These are phyloP conservation scores for Parsonsia alboflavescens DNA, from an alignment of 257 asterid species.

Conservation along the genomic window DNA sequence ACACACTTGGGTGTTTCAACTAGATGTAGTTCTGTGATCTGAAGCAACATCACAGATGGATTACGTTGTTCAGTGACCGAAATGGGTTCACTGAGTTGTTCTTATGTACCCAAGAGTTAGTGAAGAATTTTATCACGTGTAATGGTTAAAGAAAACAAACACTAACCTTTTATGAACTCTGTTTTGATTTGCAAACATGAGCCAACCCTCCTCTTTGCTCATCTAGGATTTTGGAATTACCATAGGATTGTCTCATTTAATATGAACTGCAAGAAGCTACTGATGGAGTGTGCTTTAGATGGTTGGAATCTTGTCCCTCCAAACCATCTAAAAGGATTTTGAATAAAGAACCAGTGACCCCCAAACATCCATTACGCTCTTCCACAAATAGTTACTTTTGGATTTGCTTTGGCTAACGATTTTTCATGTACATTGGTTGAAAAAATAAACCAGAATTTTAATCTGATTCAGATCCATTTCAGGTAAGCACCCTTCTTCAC, in stretches of 20 bases:
- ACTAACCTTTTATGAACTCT: neutral
- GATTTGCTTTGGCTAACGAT: neutral
- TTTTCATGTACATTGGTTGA: neutral
- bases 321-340: neutral
- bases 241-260: neutral
- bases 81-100: neutral
- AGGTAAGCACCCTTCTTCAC: slow-evolving; percentile 6
- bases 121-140: neutral
- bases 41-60: neutral
- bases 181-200: neutral
- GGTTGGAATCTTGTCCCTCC: neutral
- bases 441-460: neutral
- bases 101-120: neutral
- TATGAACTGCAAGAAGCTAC: neutral
- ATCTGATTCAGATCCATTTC: slow-evolving; percentile 7
- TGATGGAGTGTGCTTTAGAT: slow-evolving; percentile 1
- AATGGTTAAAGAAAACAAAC: too few species aligned
- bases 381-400: neutral
- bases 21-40: neutral
- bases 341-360: neutral
- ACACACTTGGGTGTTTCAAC: neutral
- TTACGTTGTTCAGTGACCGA: neutral
- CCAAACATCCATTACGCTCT: neutral
- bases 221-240: neutral
- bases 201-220: neutral